phyloP scores from a whole-genome alignment of 371 early-diverging fungal genomes.

The Zancudomyces culisetae region DNA sequence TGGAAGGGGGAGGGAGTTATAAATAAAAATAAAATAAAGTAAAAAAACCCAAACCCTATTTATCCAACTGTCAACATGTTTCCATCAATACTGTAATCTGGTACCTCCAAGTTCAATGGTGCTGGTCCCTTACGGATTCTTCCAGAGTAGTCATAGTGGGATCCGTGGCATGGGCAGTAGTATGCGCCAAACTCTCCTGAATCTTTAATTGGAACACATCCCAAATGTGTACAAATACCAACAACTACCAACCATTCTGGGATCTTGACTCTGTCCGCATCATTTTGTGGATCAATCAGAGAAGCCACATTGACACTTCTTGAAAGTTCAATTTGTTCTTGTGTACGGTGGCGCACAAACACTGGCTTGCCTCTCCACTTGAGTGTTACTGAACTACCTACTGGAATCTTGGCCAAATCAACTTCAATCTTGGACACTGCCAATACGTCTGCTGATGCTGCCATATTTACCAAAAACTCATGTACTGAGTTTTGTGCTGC shows the following conservation, averaged over 20 bases:
- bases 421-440: conserved; percentile 96
- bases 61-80: conserved; percentile 41
- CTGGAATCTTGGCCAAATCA: conserved; percentile 73
- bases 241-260: conserved; percentile 95
- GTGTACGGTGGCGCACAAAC: conserved; percentile 90
- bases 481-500: conserved; percentile 83
- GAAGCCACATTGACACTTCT: conserved; percentile 51
- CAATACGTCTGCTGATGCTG: conserved; percentile 91
- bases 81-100: conserved; percentile 49
- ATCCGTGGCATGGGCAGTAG: conserved; percentile 99
- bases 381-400: conserved; percentile 88
- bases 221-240: conserved; percentile 96
- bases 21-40: too few relatives aligned
- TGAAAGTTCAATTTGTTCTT: conserved; percentile 84
- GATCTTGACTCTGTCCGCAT: conserved; percentile 74
- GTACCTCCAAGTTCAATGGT: conserved; percentile 93
- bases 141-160: conserved; percentile 78
- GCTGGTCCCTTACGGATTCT: conserved; percentile 97
- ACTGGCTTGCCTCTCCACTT: conserved; percentile 99
- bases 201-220: conserved; percentile 96
- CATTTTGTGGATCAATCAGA: conserved; percentile 81
- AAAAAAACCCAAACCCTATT: too few relatives aligned
- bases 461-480: conserved; percentile 76
- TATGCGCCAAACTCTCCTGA: conserved; percentile 95
- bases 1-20: too few relatives aligned